Evolutionary conservation across 805 yeast genomes (phyloP), one percentile per base, ranked within the genome.

Genomic region (Blastobotrys chiropterorum): DNA sequence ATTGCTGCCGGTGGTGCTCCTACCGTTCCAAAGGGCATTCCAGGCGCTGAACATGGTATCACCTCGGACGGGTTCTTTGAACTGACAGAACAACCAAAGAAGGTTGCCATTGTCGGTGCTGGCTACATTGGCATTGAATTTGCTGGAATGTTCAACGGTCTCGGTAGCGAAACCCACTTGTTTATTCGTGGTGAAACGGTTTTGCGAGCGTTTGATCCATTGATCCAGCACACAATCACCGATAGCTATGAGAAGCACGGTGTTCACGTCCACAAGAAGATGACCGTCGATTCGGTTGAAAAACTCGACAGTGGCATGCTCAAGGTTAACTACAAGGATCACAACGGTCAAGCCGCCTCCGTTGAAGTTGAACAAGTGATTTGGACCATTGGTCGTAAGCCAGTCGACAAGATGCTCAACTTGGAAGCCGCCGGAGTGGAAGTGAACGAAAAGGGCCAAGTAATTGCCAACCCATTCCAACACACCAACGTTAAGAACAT

Each of bases 81-180:
- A 57, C 74, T 94, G 59, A 83, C 79, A 54, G 64, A 72, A 47
- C 97, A 90, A 71, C 99, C 99, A 48, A 84, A 89, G 70, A 78
- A 83, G 47, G 98, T 92, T 26, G 98, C 95, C 1, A 77, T 94
- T 55, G 96, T 94, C 11, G 99, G 99, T 61, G 97, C 97, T 39
- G 99, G 99, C 44, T 94, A 94, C 72, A 94, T 94, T 67, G 98
- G 96, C 53, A 85, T 90, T 46, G 99, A 94, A 73, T 78, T 94
- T 48, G 86, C 97, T 4, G 99, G 99, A 56, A 90, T 94, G 44
- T 92, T 94, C 81, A 78, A 86, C 59, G 89, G 89, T 20, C 76
- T 94, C 56, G 96, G 95, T 15, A 67, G 92, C 14, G 89, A 92
- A 59, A 85, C 96, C 46, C 92, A 87, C 67, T 68, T 94, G 68